Conservation (phyloP, 1,139 yeast species). For the Saccharomycopsis crataegensis region DNA sequence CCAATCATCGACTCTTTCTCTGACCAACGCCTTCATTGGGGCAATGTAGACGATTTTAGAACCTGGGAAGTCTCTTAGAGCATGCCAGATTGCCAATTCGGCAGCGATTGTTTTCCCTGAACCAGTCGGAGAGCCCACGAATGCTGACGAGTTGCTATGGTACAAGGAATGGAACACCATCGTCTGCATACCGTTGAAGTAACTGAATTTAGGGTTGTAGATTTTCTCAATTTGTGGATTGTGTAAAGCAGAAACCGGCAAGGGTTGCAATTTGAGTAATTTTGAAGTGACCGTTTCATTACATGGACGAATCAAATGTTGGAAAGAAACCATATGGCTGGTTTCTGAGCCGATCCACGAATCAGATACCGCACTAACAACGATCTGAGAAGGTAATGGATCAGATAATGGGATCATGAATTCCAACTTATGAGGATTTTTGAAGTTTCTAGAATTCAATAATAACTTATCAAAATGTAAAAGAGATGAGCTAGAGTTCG, state of each 20-base stretch:
- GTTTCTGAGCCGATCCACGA: constrained; percentile 86
- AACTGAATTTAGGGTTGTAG: constrained; percentile 60
- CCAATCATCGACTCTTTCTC: constrained; percentile 98
- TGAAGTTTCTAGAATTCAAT: constrained; percentile 50
- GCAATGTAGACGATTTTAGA: constrained; percentile 92
- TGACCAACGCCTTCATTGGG: constrained; percentile 96
- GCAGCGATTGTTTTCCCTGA: constrained; percentile 98
- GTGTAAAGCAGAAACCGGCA: constrained; percentile 77
- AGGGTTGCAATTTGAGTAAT: constrained; percentile 71
- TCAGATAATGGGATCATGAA: constrained; percentile 88
- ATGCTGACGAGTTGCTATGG: constrained; percentile 68
- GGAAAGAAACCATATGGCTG: constrained; percentile 74
- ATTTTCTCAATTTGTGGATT: constrained; percentile 59
- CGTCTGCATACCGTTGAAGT: constrained; percentile 98
- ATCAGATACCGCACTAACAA: constrained; percentile 74
- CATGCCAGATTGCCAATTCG: constrained; percentile 95
- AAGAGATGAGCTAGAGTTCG: constrained; percentile 57
- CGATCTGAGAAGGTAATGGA: constrained; percentile 82
- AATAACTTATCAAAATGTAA: constrained; percentile 80
- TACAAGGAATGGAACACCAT: constrained; percentile 91
- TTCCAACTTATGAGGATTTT: constrained; percentile 64
- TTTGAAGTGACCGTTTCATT: constrained; percentile 83
- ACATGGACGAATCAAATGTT: constrained; percentile 81
- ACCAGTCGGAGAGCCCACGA: constrained; percentile 98
- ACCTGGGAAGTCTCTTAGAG: constrained; percentile 70